Conservation (phyloP, 2,329 filamentous ascomycete species). For the Cladosporium sp. region DNA sequence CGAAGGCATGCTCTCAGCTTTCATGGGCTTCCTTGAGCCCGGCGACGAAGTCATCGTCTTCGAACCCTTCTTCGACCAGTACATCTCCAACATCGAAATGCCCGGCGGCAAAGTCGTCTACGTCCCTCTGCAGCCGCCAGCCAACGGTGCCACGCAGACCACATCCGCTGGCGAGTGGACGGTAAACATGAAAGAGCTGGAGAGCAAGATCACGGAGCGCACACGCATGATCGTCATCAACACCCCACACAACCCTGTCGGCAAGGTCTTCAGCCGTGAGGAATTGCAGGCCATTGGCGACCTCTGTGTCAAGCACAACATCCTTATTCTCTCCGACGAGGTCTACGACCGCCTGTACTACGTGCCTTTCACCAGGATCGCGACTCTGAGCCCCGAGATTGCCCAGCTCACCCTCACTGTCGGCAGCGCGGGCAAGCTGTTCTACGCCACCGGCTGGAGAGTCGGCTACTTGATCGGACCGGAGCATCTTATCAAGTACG, state of each 20-base stretch:
- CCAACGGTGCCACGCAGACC: conserved; percentile 61
- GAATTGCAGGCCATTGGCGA: conserved; percentile 83
- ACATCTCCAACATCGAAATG: conserved; percentile 99
- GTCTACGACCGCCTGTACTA: conserved; percentile 95
- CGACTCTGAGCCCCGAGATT: conserved; percentile 84
- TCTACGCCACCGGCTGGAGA: conserved; percentile 96
- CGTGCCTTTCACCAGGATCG: conserved; percentile 87
- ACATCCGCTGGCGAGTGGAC: conserved; percentile 67
- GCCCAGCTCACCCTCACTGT: conserved; percentile 86
- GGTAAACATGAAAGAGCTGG: conserved; percentile 67
- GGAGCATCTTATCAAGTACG: conserved; percentile 82
- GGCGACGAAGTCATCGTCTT: conserved; percentile 97
- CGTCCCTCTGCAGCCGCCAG: conserved; percentile 87
- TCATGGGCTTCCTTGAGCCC: conserved; percentile 93
- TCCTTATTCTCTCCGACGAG: conserved; percentile 60
- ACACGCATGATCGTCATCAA: conserved; percentile 97
- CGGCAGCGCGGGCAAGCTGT: conserved; percentile 94
- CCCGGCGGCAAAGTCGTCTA: conserved; percentile 91
- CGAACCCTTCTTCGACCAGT: conserved; percentile 98
- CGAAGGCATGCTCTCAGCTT: conserved; percentile 91
- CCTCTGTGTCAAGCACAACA: conserved; percentile 84
- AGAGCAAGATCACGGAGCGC: conserved; percentile 72
- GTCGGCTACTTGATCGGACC: conserved; percentile 94
- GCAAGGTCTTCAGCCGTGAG: conserved; percentile 83
- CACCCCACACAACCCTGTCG: conserved; percentile 88